These are phyloP conservation scores for Oxyria digyna DNA, from an alignment of 148 eudicot genomes.

Conservation along the genomic window DNA sequence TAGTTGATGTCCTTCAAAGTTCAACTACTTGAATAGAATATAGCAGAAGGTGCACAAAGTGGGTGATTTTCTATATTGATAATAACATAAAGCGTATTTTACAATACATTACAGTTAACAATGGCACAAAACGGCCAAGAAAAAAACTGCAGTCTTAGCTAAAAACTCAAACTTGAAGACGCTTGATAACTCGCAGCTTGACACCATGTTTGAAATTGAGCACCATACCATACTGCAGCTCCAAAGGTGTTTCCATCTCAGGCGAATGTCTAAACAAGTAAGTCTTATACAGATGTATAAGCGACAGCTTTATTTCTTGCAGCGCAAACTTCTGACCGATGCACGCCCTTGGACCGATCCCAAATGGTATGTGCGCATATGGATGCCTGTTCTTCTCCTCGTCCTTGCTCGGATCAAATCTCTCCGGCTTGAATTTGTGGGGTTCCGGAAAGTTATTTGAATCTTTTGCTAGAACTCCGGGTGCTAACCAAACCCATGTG, in stretches of 20 bases:
- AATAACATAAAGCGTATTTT: background rate
- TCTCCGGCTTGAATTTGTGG: slow-evolving; percentile 76
- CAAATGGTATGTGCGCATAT: slow-evolving; percentile 91
- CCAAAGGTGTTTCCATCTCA: slow-evolving; percentile 68
- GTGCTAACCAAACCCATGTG: slow-evolving; percentile 95
- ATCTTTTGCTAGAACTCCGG: slow-evolving; percentile 81
- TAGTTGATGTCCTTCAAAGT: too few species aligned
- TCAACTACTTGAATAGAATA: too few species aligned
- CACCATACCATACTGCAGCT: slow-evolving; percentile 64
- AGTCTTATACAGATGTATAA: slow-evolving; percentile 59
- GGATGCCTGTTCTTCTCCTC: slow-evolving; percentile 87
- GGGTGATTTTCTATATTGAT: too few species aligned
- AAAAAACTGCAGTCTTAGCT: background rate
- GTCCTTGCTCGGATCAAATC: slow-evolving; percentile 58
- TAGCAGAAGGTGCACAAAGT: too few species aligned
- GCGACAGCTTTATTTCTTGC: slow-evolving; percentile 68
- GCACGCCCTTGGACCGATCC: slow-evolving; percentile 86
- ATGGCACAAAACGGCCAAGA: background rate
- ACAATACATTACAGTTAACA: background rate
- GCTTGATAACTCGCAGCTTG: slow-evolving; percentile 47
- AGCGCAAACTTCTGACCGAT: slow-evolving; percentile 81
- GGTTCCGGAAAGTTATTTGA: slow-evolving; percentile 79
- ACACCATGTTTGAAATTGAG: slow-evolving; percentile 80
- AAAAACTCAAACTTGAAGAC: slow-evolving; percentile 12
- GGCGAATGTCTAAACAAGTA: slow-evolving; percentile 70